phyloP scores from a whole-genome alignment of 768 basidiomycete species.

The Termitomyces sp. region DNA sequence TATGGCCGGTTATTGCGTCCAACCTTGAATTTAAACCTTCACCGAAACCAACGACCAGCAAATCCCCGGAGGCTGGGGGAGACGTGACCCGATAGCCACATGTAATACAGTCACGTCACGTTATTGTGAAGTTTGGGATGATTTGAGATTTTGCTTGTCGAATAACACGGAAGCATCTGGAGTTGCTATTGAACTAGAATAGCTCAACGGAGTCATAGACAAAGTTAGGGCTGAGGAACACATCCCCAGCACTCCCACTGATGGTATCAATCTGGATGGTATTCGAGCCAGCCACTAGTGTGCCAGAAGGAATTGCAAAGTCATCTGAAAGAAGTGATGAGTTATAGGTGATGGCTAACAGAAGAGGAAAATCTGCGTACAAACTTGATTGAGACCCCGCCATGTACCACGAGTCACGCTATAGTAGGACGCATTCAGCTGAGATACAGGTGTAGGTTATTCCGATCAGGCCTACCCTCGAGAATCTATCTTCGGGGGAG shows the following conservation, averaged over 20 bases:
- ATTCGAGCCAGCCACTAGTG: slow-evolving; percentile 39
- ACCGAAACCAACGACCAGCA: slow-evolving; percentile 13
- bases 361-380: slow-evolving; percentile 23
- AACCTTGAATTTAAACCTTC: slow-evolving; percentile 60
- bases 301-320: slow-evolving; percentile 39
- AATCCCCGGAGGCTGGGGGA: slow-evolving; percentile 19
- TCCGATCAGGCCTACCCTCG: slow-evolving; percentile 33
- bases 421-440: not conserved
- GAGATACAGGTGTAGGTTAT: not conserved
- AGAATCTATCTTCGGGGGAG: slow-evolving; percentile 39
- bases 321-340: slow-evolving; percentile 28
- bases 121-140: not conserved
- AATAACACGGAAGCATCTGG: not conserved
- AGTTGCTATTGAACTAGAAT: slow-evolving; percentile 24
- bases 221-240: slow-evolving; percentile 45
- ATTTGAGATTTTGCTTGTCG: not conserved
- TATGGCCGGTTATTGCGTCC: slow-evolving; percentile 67
- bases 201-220: slow-evolving; percentile 43
- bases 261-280: slow-evolving; percentile 42
- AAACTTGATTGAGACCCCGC: slow-evolving; percentile 46
- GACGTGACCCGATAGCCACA: slow-evolving; percentile 5
- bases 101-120: not conserved
- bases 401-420: slow-evolving; percentile 52
- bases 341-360: not conserved
- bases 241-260: slow-evolving; percentile 43